Conservation (phyloP, 441 rosid species). For the Cnidoscolus chayamansa region DNA sequence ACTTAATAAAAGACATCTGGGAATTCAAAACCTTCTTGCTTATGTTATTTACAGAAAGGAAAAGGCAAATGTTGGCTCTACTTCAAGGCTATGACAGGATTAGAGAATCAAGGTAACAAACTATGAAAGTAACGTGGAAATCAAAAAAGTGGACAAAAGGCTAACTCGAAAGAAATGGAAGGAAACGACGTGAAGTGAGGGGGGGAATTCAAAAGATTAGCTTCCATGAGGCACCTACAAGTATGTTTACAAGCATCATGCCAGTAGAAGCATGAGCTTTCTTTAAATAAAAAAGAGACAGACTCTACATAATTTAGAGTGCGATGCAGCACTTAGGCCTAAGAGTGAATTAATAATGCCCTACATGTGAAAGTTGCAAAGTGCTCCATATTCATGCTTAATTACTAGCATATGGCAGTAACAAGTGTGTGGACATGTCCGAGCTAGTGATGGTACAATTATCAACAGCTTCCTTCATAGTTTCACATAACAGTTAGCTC, state of each 20-base stretch:
- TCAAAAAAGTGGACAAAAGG: not conserved
- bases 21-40: not conserved
- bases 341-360: not conserved
- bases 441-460: not conserved
- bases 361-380: not conserved
- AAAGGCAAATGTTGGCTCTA: too few relatives aligned
- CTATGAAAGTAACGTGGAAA: not conserved
- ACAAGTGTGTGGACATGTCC: not conserved
- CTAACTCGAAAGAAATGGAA: not conserved
- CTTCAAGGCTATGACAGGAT: too few relatives aligned
- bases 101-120: not conserved
- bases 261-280: not conserved
- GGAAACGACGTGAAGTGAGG: not conserved
- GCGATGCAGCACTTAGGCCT: not conserved
- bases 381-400: not conserved
- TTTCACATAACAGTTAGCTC: not conserved
- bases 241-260: not conserved
- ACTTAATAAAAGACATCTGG: not conserved
- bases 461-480: conserved; percentile 5
- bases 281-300: not conserved
- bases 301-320: not conserved
- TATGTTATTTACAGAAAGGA: not conserved
- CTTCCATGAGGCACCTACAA: not conserved
- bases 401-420: not conserved
- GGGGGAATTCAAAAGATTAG: not conserved